Evolutionary conservation across 768 basidiomycete species (phyloP).

Genomic region (Trametes elegans): DNA sequence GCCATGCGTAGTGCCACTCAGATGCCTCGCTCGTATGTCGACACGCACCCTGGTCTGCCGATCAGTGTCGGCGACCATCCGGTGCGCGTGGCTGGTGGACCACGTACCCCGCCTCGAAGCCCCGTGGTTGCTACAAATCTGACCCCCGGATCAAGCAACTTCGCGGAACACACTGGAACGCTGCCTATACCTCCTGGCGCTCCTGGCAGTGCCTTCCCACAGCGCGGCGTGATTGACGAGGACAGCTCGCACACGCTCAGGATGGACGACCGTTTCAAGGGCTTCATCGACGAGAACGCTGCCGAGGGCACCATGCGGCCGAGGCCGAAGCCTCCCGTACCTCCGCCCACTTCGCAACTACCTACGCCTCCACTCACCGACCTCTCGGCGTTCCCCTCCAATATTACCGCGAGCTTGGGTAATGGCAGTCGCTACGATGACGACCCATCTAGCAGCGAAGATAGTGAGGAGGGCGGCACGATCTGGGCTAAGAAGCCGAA

Average conservation of each 20-base stretch:
- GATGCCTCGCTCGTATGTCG: constrained; percentile 3
- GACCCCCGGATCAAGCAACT: constrained; percentile 33
- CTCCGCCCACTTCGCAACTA: constrained; percentile 2
- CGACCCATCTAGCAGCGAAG: constrained; percentile 46
- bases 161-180: background rate
- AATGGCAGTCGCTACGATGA: constrained; percentile 32
- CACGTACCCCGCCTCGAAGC: constrained; percentile 55
- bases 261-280: constrained; percentile 11
- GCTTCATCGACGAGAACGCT: constrained; percentile 22
- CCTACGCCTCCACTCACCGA: constrained; percentile 12
- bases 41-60: background rate
- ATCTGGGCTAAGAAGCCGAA: constrained; percentile 43
- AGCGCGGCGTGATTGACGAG: constrained; percentile 14
- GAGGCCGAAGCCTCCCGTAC: background rate
- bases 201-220: constrained; percentile 8
- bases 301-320: constrained; percentile 18
- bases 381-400: constrained; percentile 5
- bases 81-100: constrained; percentile 1
- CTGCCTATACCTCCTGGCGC: constrained; percentile 6
- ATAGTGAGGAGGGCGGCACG: constrained; percentile 34
- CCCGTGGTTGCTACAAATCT: constrained; percentile 48
- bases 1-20: background rate
- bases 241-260: constrained; percentile 10
- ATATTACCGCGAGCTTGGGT: constrained; percentile 12
- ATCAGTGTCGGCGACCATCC: background rate